Base-by-base conservation (phyloP, 805 yeast species). In the Candida montana region DNA sequence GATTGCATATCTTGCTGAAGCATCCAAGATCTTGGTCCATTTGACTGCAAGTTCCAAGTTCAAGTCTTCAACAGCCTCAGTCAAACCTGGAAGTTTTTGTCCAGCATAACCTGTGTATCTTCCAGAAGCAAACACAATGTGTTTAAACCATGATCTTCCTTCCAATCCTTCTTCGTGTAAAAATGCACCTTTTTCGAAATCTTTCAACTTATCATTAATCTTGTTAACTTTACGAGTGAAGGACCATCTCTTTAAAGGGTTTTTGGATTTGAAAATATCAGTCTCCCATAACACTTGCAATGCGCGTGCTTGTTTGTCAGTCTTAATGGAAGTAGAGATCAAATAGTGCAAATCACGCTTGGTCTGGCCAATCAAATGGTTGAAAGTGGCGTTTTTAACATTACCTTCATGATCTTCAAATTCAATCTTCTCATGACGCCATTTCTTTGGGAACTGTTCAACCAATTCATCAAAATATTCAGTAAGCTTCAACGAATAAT, bases 71-170 rank as follows among this genome's bases (percentile, higher is more conserved):
- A 76, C 52, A 0, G 78, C 73, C 55, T 76, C 82, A 23, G 63
- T 62, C 33, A 76, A 55, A 2, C 75, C 79, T 7, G 81, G 81
- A 20, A 75, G 56, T 19, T 69, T 65, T 50, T 71, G 78, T 1
- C 79, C 79, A 32, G 69, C 71, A 47, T 75, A 76, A 9, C 81
- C 81, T 1, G 79, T 75, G 50, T 71, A 71, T 51, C 80, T 64
- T 3, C 81, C 80, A 46, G 75, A 62, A 2, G 79, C 75, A 52
- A 62, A 76, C 18, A 74, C 67, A 36, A 69, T 59, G 58, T 75
- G 80, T 47, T 69, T 73, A 58, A 73, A 76, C 80, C 80, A 76
- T 9, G 66, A 57, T 56, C 81, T 64, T 21, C 62, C 65, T 7
- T 62, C 64, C 35, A 76, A 56, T 1, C 81, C 81, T 6, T 65